phyloP scores from a whole-genome alignment of 208 protist species.

The Leishmania gerbilli region DNA sequence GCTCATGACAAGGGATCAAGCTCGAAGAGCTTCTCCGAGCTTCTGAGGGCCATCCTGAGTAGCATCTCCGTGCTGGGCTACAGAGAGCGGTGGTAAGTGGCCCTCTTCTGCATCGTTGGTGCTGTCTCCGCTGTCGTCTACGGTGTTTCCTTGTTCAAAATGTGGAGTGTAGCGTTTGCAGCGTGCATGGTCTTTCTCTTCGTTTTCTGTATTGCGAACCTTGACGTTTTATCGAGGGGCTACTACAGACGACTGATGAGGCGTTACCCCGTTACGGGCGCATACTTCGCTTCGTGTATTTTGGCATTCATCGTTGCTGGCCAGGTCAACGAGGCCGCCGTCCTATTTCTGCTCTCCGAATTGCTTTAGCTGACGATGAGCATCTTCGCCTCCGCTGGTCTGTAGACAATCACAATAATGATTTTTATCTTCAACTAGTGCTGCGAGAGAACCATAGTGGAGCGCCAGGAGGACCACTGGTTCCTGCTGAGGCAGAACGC shows the following conservation, averaged over 20 bases:
- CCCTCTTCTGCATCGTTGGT: conserved; percentile 30
- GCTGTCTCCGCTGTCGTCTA: conserved; percentile 33
- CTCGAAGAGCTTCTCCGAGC: conserved; percentile 51
- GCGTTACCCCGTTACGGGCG: conserved; percentile 22
- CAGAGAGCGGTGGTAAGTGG: conserved; percentile 55
- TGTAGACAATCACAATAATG: conserved; percentile 26
- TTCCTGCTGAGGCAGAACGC: conserved; percentile 8
- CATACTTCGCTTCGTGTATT: conserved; percentile 42
- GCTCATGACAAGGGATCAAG: conserved; percentile 30
- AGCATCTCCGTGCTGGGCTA: conserved; percentile 43
- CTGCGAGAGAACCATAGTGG: conserved; percentile 39
- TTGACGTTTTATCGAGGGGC: conserved; percentile 52
- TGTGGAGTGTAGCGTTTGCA: conserved; percentile 25
- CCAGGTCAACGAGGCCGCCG: conserved; percentile 29
- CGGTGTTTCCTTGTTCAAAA: conserved; percentile 30
- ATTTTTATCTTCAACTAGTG: conserved; percentile 56
- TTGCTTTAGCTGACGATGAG: conserved; percentile 22
- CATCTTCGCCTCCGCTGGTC: conserved; percentile 32
- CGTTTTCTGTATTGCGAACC: conserved; percentile 36
- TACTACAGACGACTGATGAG: conserved; percentile 50
- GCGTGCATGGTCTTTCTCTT: conserved; percentile 40
- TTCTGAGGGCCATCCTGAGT: conserved; percentile 39
- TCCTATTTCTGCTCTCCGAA: conserved; percentile 45
- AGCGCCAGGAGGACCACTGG: conserved; percentile 28
- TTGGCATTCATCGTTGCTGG: conserved; percentile 37